A percentile compares a stretch with the other conserved stretches of the same genome.
These are phyloP conservation scores for Penicillium maclennaniae DNA, from an alignment of 495 filamentous ascomycete genomes.

Conservation along the genomic window DNA sequence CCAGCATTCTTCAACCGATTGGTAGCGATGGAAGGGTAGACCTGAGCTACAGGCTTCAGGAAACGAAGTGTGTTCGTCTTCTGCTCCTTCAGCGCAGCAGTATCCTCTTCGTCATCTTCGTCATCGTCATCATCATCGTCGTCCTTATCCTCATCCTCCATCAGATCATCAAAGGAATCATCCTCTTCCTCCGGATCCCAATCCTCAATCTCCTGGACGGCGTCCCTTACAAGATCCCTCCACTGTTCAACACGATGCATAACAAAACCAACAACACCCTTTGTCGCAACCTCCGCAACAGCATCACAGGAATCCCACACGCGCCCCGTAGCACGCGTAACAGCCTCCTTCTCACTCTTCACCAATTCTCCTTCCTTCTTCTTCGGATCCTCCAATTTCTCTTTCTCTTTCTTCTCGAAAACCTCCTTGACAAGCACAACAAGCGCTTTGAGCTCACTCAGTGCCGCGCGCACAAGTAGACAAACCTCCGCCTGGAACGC, in stretches of 20 bases:
- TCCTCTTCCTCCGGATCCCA: slow-evolving; percentile 70
- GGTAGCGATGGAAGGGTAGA: slow-evolving; percentile 37
- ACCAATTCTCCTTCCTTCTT: slow-evolving; percentile 25
- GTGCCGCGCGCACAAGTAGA: slow-evolving; percentile 25
- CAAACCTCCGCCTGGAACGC: slow-evolving; percentile 53
- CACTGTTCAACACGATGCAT: slow-evolving; percentile 60
- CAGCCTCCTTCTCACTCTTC: slow-evolving; percentile 35
- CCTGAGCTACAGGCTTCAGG: slow-evolving; percentile 40
- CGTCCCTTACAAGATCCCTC: slow-evolving; percentile 70
- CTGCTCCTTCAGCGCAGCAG: slow-evolving; percentile 30
- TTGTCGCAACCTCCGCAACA: slow-evolving; percentile 53
- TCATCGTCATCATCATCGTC: slow-evolving; percentile 33
- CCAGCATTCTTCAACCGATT: slow-evolving; percentile 34
- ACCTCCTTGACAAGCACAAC: slow-evolving; percentile 32
- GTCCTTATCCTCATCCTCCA: slow-evolving; percentile 43
- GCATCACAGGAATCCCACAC: slow-evolving; percentile 68
- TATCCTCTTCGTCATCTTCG: slow-evolving; percentile 25
- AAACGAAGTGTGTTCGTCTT: slow-evolving; percentile 39
- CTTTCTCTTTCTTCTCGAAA: slow-evolving; percentile 21
- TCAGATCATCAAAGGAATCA: slow-evolving; percentile 48
- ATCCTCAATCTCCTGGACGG: slow-evolving; percentile 76
- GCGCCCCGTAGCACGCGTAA: slow-evolving; percentile 44
- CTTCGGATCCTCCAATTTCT: slow-evolving; percentile 17
- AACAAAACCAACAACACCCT: slow-evolving; percentile 62
- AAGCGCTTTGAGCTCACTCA: slow-evolving; percentile 40